phyloP scores from a whole-genome alignment of 164 flowering plant species.

The Houttuynia cordata region DNA sequence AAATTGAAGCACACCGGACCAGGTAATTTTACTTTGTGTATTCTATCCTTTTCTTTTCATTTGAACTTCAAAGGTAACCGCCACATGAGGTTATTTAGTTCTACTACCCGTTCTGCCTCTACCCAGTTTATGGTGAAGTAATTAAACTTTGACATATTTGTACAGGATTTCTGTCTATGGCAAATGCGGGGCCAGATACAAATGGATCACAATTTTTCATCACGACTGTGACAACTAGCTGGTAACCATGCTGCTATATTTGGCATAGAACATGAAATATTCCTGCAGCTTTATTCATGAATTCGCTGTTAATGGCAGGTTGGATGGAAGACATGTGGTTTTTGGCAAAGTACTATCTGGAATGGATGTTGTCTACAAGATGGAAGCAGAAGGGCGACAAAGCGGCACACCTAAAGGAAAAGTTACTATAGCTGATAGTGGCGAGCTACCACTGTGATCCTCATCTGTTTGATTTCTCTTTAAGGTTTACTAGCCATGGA shows the following conservation, averaged over 20 bases:
- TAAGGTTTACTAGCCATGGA: no score
- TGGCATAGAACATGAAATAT: no score
- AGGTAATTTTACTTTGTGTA: conserved; percentile 27
- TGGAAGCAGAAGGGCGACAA: conserved; percentile 71
- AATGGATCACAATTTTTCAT: conserved; percentile 98
- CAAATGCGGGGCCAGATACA: conserved; percentile 86
- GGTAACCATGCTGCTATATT: conserved; percentile 32
- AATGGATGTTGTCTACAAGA: conserved; percentile 75
- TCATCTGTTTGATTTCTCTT: no score
- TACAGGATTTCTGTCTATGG: conserved; percentile 83
- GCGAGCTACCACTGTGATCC: conserved; percentile 37
- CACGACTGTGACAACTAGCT: conserved; percentile 91
- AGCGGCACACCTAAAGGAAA: conserved; percentile 62
- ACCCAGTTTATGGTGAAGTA: background rate
- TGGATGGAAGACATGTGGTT: conserved; percentile 91
- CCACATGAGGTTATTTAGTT: background rate
- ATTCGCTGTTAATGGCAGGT: conserved; percentile 29
- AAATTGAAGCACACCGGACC: conserved; percentile 97
- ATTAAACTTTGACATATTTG: background rate
- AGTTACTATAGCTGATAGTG: conserved; percentile 59
- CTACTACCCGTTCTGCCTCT: background rate
- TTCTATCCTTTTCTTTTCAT: background rate
- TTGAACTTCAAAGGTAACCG: background rate
- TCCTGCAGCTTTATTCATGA: no score
- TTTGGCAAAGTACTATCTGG: conserved; percentile 93